Conservation (phyloP, 1,139 yeast species). For the Taiozyma sp. region DNA sequence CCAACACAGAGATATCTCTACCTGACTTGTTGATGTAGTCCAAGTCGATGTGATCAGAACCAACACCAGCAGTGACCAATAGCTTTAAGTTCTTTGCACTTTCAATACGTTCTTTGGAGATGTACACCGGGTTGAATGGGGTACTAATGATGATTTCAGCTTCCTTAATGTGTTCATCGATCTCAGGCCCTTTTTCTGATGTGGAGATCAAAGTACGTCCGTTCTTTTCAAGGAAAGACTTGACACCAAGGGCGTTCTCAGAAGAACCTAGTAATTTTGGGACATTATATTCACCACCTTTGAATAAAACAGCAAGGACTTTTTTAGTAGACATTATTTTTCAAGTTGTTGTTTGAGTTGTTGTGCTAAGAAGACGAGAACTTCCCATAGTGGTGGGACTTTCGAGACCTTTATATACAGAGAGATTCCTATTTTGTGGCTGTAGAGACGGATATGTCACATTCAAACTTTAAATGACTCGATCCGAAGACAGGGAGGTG, state of each 20-base stretch:
- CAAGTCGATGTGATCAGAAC: constrained; percentile 78
- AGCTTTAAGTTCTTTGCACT: constrained; percentile 72
- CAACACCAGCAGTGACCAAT: constrained; percentile 80
- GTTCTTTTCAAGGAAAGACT: constrained; percentile 55
- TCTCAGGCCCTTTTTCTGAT: constrained; percentile 59
- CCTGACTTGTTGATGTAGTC: constrained; percentile 62
- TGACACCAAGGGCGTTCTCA: constrained; percentile 74
- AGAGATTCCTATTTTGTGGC: neutral
- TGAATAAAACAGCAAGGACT: constrained; percentile 25
- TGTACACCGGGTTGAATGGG: constrained; percentile 81
- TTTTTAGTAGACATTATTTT: constrained; percentile 9
- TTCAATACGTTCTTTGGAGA: constrained; percentile 59
- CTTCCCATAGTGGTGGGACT: neutral
- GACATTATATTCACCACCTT: constrained; percentile 25
- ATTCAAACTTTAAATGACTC: neutral
- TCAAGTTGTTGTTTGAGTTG: neutral
- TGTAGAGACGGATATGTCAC: neutral
- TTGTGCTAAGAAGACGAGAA: neutral
- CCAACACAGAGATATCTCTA: constrained; percentile 58
- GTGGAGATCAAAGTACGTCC: constrained; percentile 72
- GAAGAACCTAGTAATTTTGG: constrained; percentile 59
- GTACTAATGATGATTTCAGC: constrained; percentile 79
- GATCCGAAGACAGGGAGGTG: neutral
- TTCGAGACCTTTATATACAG: neutral
- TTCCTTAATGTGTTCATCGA: constrained; percentile 63